These are phyloP conservation scores for Aspergillus tubingensis DNA, from an alignment of 2,329 filamentous ascomycete genomes.

Conservation along the genomic window DNA sequence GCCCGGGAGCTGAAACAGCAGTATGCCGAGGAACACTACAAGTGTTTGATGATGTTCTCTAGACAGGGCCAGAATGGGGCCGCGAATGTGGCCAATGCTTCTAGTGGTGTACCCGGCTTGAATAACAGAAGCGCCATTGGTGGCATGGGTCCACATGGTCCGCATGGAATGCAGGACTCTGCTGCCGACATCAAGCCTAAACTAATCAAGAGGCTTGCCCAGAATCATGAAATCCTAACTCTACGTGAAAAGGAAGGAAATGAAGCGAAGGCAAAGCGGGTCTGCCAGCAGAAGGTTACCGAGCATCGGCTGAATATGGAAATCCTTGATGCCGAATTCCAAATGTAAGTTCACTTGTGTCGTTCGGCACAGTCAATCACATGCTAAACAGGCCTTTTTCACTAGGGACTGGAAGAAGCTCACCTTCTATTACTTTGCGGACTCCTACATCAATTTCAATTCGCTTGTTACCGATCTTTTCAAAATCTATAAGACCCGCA, in stretches of 20 bases:
- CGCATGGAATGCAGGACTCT: conserved; percentile 72
- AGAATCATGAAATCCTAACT: conserved; percentile 83
- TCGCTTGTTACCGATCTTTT: conserved; percentile 94
- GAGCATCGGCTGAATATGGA: conserved; percentile 97
- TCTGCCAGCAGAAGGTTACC: conserved; percentile 94
- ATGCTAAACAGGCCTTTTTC: neutral
- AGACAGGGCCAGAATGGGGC: conserved; percentile 62
- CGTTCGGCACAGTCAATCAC: neutral
- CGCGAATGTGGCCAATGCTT: conserved; percentile 42
- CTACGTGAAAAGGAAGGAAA: conserved; percentile 95
- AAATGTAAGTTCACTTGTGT: conserved; percentile 71
- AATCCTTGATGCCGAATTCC: conserved; percentile 96
- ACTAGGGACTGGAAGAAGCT: conserved; percentile 96
- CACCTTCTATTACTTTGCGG: conserved; percentile 98
- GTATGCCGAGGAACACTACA: conserved; percentile 93
- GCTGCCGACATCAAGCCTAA: conserved; percentile 85
- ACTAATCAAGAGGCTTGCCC: conserved; percentile 92
- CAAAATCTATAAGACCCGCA: conserved; percentile 98
- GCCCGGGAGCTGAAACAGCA: conserved; percentile 89
- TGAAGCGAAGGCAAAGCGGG: conserved; percentile 94
- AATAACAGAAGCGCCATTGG: conserved; percentile 71
- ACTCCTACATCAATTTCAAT: conserved; percentile 99
- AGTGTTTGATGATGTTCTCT: conserved; percentile 99
- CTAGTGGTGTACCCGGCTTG: conserved; percentile 63
- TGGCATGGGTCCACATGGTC: conserved; percentile 73